Evolutionary conservation across 2,329 filamentous ascomycete species (phyloP).

Genomic region (Berkeleyomyces rouxiae): DNA sequence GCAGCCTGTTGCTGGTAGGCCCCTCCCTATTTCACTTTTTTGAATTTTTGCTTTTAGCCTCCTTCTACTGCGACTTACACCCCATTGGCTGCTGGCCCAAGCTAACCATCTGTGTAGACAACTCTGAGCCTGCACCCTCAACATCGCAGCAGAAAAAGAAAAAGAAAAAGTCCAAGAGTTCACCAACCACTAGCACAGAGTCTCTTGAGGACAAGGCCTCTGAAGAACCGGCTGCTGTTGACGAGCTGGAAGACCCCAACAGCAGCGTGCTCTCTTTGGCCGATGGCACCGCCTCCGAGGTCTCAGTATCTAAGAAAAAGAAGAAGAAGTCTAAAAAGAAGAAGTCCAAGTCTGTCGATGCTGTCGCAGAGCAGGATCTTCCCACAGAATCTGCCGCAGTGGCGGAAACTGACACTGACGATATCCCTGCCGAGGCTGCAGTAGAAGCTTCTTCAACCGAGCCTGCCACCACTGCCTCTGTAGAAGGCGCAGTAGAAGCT

Average conservation of each 20-base stretch:
- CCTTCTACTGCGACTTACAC: background rate
- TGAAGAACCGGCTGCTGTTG: background rate
- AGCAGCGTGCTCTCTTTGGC: background rate
- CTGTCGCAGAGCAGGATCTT: background rate
- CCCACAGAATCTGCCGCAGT: background rate
- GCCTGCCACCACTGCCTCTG: background rate
- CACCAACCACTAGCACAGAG: background rate
- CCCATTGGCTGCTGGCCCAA: background rate
- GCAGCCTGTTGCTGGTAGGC: background rate
- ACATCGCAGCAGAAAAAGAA: slow-evolving; percentile 11
- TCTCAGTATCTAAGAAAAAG: slow-evolving; percentile 1
- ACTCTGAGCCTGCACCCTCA: background rate
- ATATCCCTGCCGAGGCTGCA: background rate
- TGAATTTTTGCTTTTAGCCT: background rate
- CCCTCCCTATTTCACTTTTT: background rate
- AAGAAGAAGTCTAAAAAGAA: slow-evolving; percentile 9
- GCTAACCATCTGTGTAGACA: background rate
- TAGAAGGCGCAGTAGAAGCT: background rate
- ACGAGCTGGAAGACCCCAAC: background rate
- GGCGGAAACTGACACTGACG: background rate
- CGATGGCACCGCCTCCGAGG: background rate
- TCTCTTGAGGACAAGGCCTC: background rate
- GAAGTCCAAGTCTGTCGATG: background rate
- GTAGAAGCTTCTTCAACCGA: background rate
- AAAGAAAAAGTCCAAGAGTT: slow-evolving; percentile 8